These are phyloP conservation scores for Mitragyna speciosa DNA, from an alignment of 257 asterid genomes.

Conservation along the genomic window DNA sequence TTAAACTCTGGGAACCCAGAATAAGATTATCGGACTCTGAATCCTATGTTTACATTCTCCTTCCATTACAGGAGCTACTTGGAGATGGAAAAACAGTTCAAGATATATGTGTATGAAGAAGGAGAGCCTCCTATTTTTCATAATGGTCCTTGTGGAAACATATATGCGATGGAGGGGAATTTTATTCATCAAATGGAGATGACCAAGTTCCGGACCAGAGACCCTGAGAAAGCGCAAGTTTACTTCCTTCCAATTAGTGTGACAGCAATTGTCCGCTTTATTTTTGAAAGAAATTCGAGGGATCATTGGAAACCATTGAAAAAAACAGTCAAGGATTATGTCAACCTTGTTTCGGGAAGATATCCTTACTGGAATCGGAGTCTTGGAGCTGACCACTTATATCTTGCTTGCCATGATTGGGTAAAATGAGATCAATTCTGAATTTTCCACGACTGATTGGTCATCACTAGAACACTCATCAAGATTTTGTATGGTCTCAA, in stretches of 20 bases:
- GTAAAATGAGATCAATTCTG: not conserved
- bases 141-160: slow-evolving; percentile 87
- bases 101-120: slow-evolving; percentile 74
- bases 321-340: slow-evolving; percentile 58
- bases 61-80: slow-evolving; percentile 62
- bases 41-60: not conserved
- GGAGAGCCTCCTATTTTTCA: slow-evolving; percentile 94
- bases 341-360: slow-evolving; percentile 44
- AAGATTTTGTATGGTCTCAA: not conserved
- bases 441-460: not conserved
- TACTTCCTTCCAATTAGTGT: slow-evolving; percentile 85
- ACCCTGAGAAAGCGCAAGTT: slow-evolving; percentile 62
- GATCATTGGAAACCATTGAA: slow-evolving; percentile 80
- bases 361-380: too few relatives aligned
- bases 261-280: slow-evolving; percentile 74
- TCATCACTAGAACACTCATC: not conserved
- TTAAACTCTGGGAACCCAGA: too few relatives aligned
- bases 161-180: slow-evolving; percentile 83
- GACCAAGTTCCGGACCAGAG: slow-evolving; percentile 58
- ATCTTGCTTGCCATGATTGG: too few relatives aligned
- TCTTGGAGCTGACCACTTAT: too few relatives aligned
- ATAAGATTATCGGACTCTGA: not conserved
- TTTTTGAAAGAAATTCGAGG: slow-evolving; percentile 38
- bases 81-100: slow-evolving; percentile 87
- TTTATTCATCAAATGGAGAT: slow-evolving; percentile 72